phyloP scores from a whole-genome alignment of 1,139 yeast genomes.

The Torulaspora pretoriensis region DNA sequence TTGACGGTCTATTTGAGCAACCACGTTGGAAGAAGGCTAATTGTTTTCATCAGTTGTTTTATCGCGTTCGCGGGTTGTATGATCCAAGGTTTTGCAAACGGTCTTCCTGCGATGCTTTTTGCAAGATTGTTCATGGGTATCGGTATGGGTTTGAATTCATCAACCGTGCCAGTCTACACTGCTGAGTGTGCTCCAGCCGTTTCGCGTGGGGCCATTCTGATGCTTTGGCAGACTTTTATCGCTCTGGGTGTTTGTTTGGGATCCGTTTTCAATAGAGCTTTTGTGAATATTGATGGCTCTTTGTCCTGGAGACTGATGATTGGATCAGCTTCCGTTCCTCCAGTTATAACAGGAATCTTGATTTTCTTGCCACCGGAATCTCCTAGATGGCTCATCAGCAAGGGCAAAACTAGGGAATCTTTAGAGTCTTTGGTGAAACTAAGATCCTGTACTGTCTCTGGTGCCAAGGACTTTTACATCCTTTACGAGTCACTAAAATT shows the following conservation, averaged over 20 bases:
- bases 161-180: slow-evolving; percentile 46
- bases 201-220: slow-evolving; percentile 43
- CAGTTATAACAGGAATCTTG: slow-evolving; percentile 25
- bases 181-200: slow-evolving; percentile 50
- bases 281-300: slow-evolving; percentile 32
- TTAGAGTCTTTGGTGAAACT: slow-evolving; percentile 38
- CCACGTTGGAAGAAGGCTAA: slow-evolving; percentile 45
- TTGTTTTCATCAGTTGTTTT: slow-evolving; percentile 46
- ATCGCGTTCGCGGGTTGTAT: slow-evolving; percentile 46
- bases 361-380: slow-evolving; percentile 40
- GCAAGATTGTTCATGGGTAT: slow-evolving; percentile 42
- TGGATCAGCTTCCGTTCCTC: slow-evolving; percentile 38
- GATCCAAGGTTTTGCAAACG: slow-evolving; percentile 48
- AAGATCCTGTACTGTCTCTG: slow-evolving; percentile 41
- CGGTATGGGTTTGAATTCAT: slow-evolving; percentile 39
- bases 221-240: slow-evolving; percentile 42
- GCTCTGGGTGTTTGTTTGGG: slow-evolving; percentile 41
- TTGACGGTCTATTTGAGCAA: slow-evolving; percentile 43
- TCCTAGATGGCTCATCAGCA: slow-evolving; percentile 47
- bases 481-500: slow-evolving; percentile 43
- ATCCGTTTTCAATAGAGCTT: slow-evolving; percentile 39
- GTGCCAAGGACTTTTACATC: slow-evolving; percentile 48
- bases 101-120: slow-evolving; percentile 46
- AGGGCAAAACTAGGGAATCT: slow-evolving; percentile 38
- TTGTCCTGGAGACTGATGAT: slow-evolving; percentile 40